phyloP scores from a whole-genome alignment of 257 asterid genomes.

The Catharanthus roseus region DNA sequence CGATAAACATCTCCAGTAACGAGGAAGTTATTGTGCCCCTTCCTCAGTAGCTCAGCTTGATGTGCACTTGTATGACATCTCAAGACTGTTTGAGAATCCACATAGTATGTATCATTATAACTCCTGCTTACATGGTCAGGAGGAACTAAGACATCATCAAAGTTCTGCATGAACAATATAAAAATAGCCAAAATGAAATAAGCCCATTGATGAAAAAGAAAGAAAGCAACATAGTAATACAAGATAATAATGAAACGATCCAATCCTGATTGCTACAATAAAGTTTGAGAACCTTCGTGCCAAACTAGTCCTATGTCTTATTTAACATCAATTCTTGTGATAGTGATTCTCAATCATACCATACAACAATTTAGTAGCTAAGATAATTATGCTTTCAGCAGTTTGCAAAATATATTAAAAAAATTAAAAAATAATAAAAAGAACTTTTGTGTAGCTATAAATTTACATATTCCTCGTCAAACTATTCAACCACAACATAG shows the following conservation, averaged over 20 bases:
- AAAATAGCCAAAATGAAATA: background rate
- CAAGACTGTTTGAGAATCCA: constrained; percentile 82
- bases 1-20: constrained; percentile 96
- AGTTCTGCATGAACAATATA: constrained; percentile 54
- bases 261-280: too few species aligned
- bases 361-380: background rate
- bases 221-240: background rate
- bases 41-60: constrained; percentile 78
- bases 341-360: background rate
- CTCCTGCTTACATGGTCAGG: constrained; percentile 58
- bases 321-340: background rate
- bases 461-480: too few species aligned
- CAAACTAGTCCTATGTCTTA: too few species aligned
- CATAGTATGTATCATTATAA: constrained; percentile 81
- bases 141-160: constrained; percentile 95
- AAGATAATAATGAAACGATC: background rate
- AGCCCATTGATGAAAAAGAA: too few species aligned
- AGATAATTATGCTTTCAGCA: background rate
- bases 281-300: too few species aligned
- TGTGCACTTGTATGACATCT: constrained; percentile 99
- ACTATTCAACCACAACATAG: background rate
- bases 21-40: constrained; percentile 72
- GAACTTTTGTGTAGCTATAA: too few species aligned
- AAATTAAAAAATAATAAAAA: too few species aligned
- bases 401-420: too few species aligned